Conservation (phyloP, 2,329 filamentous ascomycete genomes). For the Zymoseptoria pseudotritici region DNA sequence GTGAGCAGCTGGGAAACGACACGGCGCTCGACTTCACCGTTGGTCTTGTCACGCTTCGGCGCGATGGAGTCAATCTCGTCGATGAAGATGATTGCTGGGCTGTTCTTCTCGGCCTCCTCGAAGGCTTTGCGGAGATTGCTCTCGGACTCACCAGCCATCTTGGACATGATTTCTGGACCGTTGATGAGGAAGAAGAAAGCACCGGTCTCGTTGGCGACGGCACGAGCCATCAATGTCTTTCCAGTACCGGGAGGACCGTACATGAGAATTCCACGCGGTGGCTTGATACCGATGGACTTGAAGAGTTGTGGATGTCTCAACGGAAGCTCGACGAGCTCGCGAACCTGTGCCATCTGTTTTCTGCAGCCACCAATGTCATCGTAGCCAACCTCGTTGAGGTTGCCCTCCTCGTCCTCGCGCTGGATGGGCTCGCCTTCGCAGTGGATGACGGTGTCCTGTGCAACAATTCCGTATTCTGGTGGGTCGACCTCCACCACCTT, state of each 20-base stretch:
- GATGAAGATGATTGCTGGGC: constrained; percentile 98
- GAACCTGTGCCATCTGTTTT: constrained; percentile 99
- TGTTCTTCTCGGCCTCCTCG: constrained; percentile 99
- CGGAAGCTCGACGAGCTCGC: constrained; percentile 95
- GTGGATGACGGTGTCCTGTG: constrained; percentile 97
- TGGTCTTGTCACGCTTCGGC: constrained; percentile 99
- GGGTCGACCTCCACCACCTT: constrained; percentile 99
- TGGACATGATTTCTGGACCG: constrained; percentile 98
- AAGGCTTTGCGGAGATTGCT: constrained; percentile 99
- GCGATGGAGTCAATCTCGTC: constrained; percentile 99
- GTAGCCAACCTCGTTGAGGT: constrained; percentile 97
- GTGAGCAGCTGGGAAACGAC: constrained; percentile 95
- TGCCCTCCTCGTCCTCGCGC: constrained; percentile 97
- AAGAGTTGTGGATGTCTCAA: constrained; percentile 96
- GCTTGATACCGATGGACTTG: constrained; percentile 99
- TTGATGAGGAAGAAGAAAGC: constrained; percentile 99
- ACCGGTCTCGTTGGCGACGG: constrained; percentile 96
- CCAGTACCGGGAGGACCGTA: constrained; percentile 92
- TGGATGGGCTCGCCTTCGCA: constrained; percentile 96
- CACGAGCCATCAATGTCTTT: constrained; percentile 98
- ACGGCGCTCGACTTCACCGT: constrained; percentile 96
- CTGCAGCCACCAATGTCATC: constrained; percentile 98
- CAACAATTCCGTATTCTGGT: constrained; percentile 96
- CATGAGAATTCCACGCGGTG: constrained; percentile 93
- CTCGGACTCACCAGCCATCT: constrained; percentile 99